A percentile compares a stretch with the other conserved stretches of the same genome.
Evolutionary conservation across 768 basidiomycete species (phyloP).

Genomic region (Suillus subalutaceus): DNA sequence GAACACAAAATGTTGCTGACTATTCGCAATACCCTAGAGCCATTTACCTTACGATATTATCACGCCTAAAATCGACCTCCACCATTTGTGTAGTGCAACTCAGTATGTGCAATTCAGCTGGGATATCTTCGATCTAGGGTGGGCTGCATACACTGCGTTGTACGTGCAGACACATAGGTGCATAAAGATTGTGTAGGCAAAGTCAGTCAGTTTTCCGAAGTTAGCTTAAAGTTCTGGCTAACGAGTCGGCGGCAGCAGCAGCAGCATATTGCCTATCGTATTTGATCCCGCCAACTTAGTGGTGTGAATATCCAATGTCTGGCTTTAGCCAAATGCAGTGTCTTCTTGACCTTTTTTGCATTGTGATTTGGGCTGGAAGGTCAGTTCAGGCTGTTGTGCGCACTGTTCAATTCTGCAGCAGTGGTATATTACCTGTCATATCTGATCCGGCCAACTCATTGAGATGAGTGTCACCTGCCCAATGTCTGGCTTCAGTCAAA

Average conservation of each 20-base stretch:
- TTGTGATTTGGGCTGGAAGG: not conserved
- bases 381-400: not conserved
- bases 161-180: not conserved
- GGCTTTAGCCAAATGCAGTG: not conserved
- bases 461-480: not conserved
- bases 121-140: not conserved
- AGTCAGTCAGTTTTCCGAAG: not conserved
- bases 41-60: not conserved
- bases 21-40: not conserved
- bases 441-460: not conserved
- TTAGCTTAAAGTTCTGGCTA: not conserved
- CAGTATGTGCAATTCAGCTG: not conserved
- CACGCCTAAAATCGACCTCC: not conserved
- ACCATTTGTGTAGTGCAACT: not conserved
- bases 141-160: not conserved
- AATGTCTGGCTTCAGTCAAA: not conserved
- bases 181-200: not conserved
- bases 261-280: not conserved
- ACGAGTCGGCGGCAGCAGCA: not conserved
- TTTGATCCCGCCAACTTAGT: not conserved
- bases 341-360: not conserved
- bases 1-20: not conserved
- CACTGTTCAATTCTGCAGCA: not conserved
- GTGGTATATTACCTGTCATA: not conserved
- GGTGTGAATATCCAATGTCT: not conserved